phyloP scores from a whole-genome alignment of 305 asterid genomes.

The Plantago coronopus region DNA sequence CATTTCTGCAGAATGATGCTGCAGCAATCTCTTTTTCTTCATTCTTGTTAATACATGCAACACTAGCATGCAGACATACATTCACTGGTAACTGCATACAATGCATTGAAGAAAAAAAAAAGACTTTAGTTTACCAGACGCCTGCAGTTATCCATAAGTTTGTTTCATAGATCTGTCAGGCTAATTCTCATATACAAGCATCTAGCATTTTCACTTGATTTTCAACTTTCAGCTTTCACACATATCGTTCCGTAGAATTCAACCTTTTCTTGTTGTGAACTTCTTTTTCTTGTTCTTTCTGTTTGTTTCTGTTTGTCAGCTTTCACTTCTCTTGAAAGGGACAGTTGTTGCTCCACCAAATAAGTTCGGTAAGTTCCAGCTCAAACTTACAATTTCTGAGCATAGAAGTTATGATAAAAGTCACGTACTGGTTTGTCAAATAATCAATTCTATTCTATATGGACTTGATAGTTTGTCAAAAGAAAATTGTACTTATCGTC shows the following conservation, averaged over 20 bases:
- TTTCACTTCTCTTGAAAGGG: slow-evolving; percentile 92
- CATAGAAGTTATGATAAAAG: slow-evolving; percentile 11
- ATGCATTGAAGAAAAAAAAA: no score
- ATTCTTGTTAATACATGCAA: no score
- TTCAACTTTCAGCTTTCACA: neutral
- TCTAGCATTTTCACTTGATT: slow-evolving; percentile 11
- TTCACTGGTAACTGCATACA: no score
- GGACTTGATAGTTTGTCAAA: neutral
- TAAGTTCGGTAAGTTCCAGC: slow-evolving; percentile 66
- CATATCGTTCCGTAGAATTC: slow-evolving; percentile 6
- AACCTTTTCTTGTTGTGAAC: slow-evolving; percentile 16
- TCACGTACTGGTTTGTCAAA: slow-evolving; percentile 15
- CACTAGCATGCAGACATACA: no score
- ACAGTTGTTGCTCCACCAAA: slow-evolving; percentile 96
- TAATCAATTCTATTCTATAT: slow-evolving; percentile 5
- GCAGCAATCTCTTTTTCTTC: no score
- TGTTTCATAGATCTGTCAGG: slow-evolving; percentile 1
- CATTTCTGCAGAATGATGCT: no score
- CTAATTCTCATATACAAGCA: neutral
- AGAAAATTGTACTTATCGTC: no score
- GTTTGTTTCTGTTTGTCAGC: slow-evolving; percentile 31
- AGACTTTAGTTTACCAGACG: neutral
- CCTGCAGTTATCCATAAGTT: neutral
- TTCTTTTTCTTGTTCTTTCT: slow-evolving; percentile 24
- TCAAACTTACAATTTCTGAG: slow-evolving; percentile 13